Base-by-base conservation (phyloP, 2,329 filamentous ascomycete species). In the Epichloe festucae region DNA sequence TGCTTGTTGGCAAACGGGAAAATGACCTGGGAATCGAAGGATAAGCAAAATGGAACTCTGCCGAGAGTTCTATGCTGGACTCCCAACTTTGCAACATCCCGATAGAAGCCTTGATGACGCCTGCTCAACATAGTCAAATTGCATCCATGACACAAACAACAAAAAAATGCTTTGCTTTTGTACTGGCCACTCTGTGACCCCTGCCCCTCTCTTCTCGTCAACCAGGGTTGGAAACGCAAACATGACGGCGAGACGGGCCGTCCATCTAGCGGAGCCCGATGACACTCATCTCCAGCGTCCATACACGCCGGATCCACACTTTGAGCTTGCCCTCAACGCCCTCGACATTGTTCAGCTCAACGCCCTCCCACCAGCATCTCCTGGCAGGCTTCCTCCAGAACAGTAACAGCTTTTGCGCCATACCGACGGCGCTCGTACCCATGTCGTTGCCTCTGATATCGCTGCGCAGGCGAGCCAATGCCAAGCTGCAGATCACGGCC, bases 311-410 rank as follows among this genome's bases (percentile, higher is more conserved):
- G 66, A 98, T 97, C 93, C 93, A 98, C 53, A 98, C 89, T 71
- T 98, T 98, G 59, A 98, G 76, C 66, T 84, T 88, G 49, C 90
- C 91, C 49, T 95, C 82, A 7, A 97, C 85, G 14, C 93, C 93
- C 48, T 94, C 89, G 12, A 98, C 87, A 57, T 87, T 77, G 17
- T 93, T 81, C 44, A 98, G 75, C 67, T 97, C 90, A 39, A 98
- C 86, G 23, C 93, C 93, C 67, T 98, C 93, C 93, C 93, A 98
- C 93, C 93, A 98, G 74, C 93, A 98, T 66, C 93, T 80, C 55
- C 93, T 77, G 14, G 93, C 93, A 15, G 93, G 93, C 70, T 98
- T 98, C 58, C 93, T 81, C 93, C 93, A 98, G 74, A 98, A 98
- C 3, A 98, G 77, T 14, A 98, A 77, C 46, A 98, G 78, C 72